phyloP scores from a whole-genome alignment of 257 asterid species.

The Solanum sparsipilum region DNA sequence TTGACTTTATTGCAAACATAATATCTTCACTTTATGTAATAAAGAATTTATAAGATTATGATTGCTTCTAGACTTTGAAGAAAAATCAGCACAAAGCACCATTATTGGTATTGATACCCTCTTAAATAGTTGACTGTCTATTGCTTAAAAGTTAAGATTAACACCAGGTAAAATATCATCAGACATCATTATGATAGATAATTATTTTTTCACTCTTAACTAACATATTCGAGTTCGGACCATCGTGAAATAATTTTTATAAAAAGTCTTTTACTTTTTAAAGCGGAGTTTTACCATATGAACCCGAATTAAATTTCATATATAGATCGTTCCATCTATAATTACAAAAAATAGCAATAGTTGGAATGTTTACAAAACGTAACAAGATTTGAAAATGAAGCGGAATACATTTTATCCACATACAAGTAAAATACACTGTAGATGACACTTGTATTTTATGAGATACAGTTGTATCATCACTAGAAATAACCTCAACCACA shows the following conservation, averaged over 20 bases:
- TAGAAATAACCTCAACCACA: not conserved
- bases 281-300: not conserved
- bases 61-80: not conserved
- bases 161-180: not conserved
- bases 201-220: not conserved
- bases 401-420: not conserved
- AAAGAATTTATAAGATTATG: not conserved
- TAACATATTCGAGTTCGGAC: not conserved
- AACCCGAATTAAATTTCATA: no score
- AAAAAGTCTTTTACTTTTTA: not conserved
- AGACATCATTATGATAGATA: not conserved
- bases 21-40: not conserved
- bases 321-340: no score
- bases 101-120: not conserved
- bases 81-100: not conserved
- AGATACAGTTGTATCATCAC: not conserved
- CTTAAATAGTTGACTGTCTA: not conserved
- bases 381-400: no score
- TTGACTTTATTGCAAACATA: not conserved
- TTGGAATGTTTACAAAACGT: no score
- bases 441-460: not conserved
- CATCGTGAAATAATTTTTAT: not conserved
- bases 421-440: not conserved
- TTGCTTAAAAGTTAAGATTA: not conserved
- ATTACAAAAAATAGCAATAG: not conserved